Base-by-base conservation (phyloP, 2,329 filamentous ascomycete genomes). In the Claviceps paspali region DNA sequence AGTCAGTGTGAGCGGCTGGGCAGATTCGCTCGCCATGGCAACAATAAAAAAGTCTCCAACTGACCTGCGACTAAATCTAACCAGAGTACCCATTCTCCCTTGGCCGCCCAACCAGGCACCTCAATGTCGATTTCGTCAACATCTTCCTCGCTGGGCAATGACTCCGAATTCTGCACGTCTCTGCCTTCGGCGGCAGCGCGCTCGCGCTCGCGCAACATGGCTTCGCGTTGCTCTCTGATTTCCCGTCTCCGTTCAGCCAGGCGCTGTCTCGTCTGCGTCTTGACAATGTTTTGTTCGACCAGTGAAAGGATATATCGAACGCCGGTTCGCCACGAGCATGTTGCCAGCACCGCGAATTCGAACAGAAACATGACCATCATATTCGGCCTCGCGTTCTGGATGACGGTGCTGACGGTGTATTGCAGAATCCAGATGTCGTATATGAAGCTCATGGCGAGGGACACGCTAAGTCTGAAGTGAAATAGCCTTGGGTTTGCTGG, bases 291-390 rank as follows among this genome's bases (percentile, higher is more conserved):
- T 33, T 82, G 73, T 56, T 98, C 91, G 7, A 78, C 65, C 30
- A 95, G 59, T 3, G 81, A 82, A 35, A 96, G 70, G 15, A 72
- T 57, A 57, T 98, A 98, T 41, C 87, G 77, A 38, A 76, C 66
- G 2, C 74, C 70, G 0, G 86, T 94, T 33, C 88, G 86, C 36
- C 76, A 66, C 1, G 88, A 93, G 36, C 78, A 79, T 8, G 92
- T 79, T 2, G 76, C 70, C 42, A 96, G 63, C 30, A 98, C 78
- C 27, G 88, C 87, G 53, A 96, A 96, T 57, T 98, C 91, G 49
- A 98, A 98, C 5, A 92, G 76, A 52, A 98, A 98, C 86, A 98
- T 96, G 44, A 98, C 86, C 86, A 96, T 98, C 82, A 98, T 96
- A 41, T 92, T 91, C 1, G 88, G 86, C n/a, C 82, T 72, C 2